Base-by-base conservation (phyloP, 345 rosid genomes). In the Camelina hispida region DNA sequence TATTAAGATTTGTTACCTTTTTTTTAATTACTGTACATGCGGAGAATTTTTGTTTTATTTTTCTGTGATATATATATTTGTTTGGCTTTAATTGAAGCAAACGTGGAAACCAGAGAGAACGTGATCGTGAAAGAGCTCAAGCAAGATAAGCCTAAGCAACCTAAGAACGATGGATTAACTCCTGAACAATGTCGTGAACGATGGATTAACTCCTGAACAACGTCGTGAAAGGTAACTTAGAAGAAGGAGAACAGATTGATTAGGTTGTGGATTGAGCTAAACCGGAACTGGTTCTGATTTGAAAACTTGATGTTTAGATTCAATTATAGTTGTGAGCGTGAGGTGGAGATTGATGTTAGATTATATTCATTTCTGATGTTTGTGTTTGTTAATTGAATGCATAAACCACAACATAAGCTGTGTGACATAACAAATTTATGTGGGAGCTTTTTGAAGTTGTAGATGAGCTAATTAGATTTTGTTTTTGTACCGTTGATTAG, bases 171-270 rank as follows among this genome's bases (percentile, higher is more conserved):
- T 62, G 90, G 93, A 0, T 82, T 91, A 78, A 91, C 91, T 18
- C 90, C 95, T 9, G 90, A 91, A 60, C 97, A 91, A 82, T 88
- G 95, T 52, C 93, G 93, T 2, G 93, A 89, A 66, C 61, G 89
- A 87, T 62, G 90, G 93, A 0, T 82, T 91, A 78, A 91, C 91
- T 18, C 90, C 95, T 9, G 90, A 91, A 60, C 97, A 91, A 82
- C 89, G 95, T 52, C 93, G 93, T 2, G 93, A 89, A 66, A 86
- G 90, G 93, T 89, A 25, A 25, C 8, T 14, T 65, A 17, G 17
- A 9, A 65, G 5, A 67, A 47, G 18, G n/a, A 44, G 48, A 44
- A 37, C 59, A 51, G 4, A 35, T 22, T 11, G 16, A 68, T 15
- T 38, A 18, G 25, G 50, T 53, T 48, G 7, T 48, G 46, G 57